These are phyloP conservation scores for Gaertneriomyces sp. DNA, from an alignment of 192 early-diverging fungal species.

Conservation along the genomic window DNA sequence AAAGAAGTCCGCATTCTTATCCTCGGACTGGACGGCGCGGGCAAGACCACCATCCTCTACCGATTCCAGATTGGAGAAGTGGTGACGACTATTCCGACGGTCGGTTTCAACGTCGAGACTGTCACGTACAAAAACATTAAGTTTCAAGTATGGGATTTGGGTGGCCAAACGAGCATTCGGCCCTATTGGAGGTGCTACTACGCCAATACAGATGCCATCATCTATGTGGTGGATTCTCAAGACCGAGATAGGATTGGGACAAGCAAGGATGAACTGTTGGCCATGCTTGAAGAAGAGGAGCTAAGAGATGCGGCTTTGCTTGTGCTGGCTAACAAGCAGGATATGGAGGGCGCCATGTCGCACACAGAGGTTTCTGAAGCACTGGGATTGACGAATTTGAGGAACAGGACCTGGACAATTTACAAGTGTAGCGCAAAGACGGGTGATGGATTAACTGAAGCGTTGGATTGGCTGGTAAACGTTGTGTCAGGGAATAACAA, in stretches of 20 bases:
- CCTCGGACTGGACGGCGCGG: conserved; percentile 92
- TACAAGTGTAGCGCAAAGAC: conserved; percentile 91
- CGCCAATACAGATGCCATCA: conserved; percentile 96
- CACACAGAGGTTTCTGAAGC: conserved; percentile 83
- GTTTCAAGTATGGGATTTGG: conserved; percentile 98
- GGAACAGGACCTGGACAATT: conserved; percentile 91
- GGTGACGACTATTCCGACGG: conserved; percentile 95
- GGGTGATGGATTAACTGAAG: conserved; percentile 89
- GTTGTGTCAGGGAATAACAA: conserved; percentile 32
- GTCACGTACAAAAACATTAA: conserved; percentile 96
- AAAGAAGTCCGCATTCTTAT: conserved; percentile 96
- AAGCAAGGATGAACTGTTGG: conserved; percentile 82
- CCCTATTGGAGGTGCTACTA: conserved; percentile 99
- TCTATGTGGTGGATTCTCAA: conserved; percentile 94
- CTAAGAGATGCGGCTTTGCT: conserved; percentile 81
- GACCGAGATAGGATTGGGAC: conserved; percentile 87
- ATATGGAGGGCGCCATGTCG: conserved; percentile 90
- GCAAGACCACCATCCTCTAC: conserved; percentile 97
- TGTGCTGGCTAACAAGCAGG: conserved; percentile 98
- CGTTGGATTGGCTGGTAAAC: conserved; percentile 83
- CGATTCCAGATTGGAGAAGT: conserved; percentile 95
- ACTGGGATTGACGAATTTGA: conserved; percentile 76
- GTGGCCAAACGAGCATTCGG: conserved; percentile 83
- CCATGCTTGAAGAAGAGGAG: conserved; percentile 96
- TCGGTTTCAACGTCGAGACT: conserved; percentile 81